phyloP scores from a whole-genome alignment of 129 eudicot genomes.

The Centaurea solstitialis region DNA sequence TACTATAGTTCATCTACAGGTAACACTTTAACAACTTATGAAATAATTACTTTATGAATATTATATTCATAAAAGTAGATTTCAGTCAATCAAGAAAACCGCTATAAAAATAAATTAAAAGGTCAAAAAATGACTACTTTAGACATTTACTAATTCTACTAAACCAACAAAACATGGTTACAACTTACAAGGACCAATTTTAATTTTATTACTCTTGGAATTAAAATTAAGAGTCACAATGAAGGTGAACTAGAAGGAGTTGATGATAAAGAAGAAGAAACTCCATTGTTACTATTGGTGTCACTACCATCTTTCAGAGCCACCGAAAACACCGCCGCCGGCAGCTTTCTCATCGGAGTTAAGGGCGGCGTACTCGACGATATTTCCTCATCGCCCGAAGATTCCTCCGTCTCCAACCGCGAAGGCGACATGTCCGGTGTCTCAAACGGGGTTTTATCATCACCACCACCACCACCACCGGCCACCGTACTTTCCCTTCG shows the following conservation, averaged over 20 bases:
- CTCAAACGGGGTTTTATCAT: conserved; percentile 62
- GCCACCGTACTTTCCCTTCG: not conserved
- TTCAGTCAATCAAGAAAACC: too few species aligned
- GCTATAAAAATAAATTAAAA: too few species aligned
- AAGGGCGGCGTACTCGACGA: conserved; percentile 46
- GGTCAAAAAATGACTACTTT: too few species aligned
- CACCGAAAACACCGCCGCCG: conserved; percentile 45
- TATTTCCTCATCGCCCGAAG: conserved; percentile 34
- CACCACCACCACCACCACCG: not conserved
- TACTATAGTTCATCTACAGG: too few species aligned
- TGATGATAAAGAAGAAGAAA: conserved; percentile 50
- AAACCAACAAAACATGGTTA: not conserved
- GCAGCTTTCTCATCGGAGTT: conserved; percentile 59
- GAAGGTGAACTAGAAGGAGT: conserved; percentile 76
- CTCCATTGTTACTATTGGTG: conserved; percentile 49
- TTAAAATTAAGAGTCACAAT: conserved; percentile 31
- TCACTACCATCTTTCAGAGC: conserved; percentile 56
- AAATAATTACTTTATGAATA: too few species aligned
- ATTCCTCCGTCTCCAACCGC: conserved; percentile 42
- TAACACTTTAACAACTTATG: too few species aligned
- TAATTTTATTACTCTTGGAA: not conserved
- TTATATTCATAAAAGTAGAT: too few species aligned
- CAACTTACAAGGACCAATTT: not conserved
- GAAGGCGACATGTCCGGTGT: conserved; percentile 85
- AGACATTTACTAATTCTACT: too few species aligned